Percentiles rank a stretch among this genome's conserved stretches.
phyloP scores from a whole-genome alignment of 2,329 filamentous ascomycete genomes.

The Bipolaris sorokiniana region DNA sequence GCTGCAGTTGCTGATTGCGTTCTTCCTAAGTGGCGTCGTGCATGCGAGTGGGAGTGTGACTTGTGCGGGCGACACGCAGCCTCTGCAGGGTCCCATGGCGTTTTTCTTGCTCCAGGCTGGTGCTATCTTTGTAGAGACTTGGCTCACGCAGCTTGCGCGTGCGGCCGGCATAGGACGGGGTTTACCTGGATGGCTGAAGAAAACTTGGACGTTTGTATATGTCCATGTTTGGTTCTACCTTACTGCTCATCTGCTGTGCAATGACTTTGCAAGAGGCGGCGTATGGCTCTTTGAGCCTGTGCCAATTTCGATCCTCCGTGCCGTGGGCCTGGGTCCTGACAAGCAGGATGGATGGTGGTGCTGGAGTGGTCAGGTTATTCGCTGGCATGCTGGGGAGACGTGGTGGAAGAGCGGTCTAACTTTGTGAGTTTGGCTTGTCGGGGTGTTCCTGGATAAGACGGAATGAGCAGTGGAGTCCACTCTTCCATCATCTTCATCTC shows the following conservation, averaged over 20 bases:
- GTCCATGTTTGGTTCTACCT: conserved; percentile 70
- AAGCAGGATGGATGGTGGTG: conserved; percentile 70
- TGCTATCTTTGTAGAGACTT: conserved; percentile 67
- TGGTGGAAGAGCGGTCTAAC: conserved; percentile 69
- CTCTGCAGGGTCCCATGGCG: conserved; percentile 58
- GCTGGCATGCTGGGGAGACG: conserved; percentile 64
- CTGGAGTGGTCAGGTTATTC: conserved; percentile 63
- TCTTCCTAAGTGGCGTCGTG: conserved; percentile 69
- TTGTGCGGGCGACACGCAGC: conserved; percentile 59
- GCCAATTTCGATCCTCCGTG: conserved; percentile 74
- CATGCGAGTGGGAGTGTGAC: conserved; percentile 75
- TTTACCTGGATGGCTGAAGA: conserved; percentile 57
- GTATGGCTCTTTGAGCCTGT: conserved; percentile 83
- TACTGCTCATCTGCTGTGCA: conserved; percentile 69
- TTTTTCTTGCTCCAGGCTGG: conserved; percentile 77
- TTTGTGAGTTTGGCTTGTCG: conserved; percentile 33
- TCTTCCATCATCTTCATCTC: background rate
- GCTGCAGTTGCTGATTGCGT: conserved; percentile 61
- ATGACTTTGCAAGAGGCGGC: conserved; percentile 77
- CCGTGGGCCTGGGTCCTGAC: conserved; percentile 65
- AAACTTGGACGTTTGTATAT: conserved; percentile 66
- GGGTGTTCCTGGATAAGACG: background rate
- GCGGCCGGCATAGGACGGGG: conserved; percentile 39
- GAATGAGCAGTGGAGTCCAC: background rate
- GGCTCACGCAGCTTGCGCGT: conserved; percentile 34